Base-by-base conservation (phyloP, 441 rosid genomes). In the Adansonia gregorii region DNA sequence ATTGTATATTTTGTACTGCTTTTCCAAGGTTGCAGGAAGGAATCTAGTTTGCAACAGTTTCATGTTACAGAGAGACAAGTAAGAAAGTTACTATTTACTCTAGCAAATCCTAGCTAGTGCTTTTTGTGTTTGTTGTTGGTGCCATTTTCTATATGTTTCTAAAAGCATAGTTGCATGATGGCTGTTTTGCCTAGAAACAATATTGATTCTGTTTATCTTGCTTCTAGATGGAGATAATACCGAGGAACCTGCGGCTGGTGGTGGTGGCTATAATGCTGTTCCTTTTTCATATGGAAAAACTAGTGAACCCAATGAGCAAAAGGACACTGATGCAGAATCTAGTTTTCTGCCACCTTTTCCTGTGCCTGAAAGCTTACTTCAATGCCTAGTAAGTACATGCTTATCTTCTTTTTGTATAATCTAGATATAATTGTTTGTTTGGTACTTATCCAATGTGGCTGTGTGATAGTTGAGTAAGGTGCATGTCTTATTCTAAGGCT, bases 401-500 rank as follows among this genome's bases (percentile, higher is more conserved):
- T 35, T 55, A 48, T 56, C 61, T 56, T 75, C 70, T 79, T 70
- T 79, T 78, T 65, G 60, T 41, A 74, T 74, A 58, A 63, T 86
- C 78, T 78, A 59, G 63, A 43, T 80, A 51, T 79, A 71, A 72
- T 80, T 78, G 84, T 84, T 83, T 86, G 87, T 82, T 35, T 86
- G 85, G 79, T 84, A 78, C 86, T 85, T 80, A 79, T 77, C 89
- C 90, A 85, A 82, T 78, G 85, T 84, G 97, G 91, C 85, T 85
- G 84, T 82, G 74, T 71, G 87, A 84, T 84, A 88, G 87, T 83
- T 90, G 86, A 85, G 87, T 83, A 87, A 90, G 89, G 88, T 88
- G 94, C 92, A 85, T 88, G 77, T 91, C 89, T 92, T 88, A 76
- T 92, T 92, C 98, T 94, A 90, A 95, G 98, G 99, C 91, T 91